Evolutionary conservation across 176 grass and related monocot genomes (phyloP), one percentile per base, ranked within the genome.

Genomic region (Urochloa ruziziensis): DNA sequence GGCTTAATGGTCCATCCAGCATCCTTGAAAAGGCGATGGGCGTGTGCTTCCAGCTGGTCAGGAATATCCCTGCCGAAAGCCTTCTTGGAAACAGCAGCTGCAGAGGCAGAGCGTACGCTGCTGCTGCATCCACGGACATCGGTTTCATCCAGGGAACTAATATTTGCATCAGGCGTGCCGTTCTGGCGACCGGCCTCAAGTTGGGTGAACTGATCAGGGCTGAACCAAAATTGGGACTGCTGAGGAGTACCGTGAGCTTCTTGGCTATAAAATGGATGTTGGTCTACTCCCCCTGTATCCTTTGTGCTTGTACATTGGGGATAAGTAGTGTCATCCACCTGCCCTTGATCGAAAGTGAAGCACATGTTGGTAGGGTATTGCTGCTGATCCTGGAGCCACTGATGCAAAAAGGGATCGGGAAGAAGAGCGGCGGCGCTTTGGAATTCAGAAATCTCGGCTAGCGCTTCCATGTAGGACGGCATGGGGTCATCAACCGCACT

Each of bases 1-100:
- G 96, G 93, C 69, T 90, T 92, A 66, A 99, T 96, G 62, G 80
- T 88, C 96, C 96, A 99, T 62, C 96, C 96, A 47, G 93, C 85
- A 83, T 99, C 96, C 73, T 74, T 94, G 62, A 99, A 92, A 75
- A 99, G 89, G 52, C 66, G 61, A 52, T 96, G 88, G 4, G 93
- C 93, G 70, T 99, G 87, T 13, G 62, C 88, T 75, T 90, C 89
- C 49, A 99, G 67, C 63, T 82, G 93, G 52, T 99, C 96, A 34
- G 96, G 94, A 54, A 99, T 89, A 62, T 96, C 96, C 83, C 90
- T 96, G 85, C 88, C 93, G 57, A 93, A 33, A 11, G 80, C 51
- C 73, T 81, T 93, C 72, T 79, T 92, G 59, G 69, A 86, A 62
- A 23, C 34, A 83, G 30, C 39, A 88, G 36, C 65, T n/a, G 82